Base-by-base conservation (phyloP, 2,329 filamentous ascomycete genomes). In the Aspergillus floridensis region DNA sequence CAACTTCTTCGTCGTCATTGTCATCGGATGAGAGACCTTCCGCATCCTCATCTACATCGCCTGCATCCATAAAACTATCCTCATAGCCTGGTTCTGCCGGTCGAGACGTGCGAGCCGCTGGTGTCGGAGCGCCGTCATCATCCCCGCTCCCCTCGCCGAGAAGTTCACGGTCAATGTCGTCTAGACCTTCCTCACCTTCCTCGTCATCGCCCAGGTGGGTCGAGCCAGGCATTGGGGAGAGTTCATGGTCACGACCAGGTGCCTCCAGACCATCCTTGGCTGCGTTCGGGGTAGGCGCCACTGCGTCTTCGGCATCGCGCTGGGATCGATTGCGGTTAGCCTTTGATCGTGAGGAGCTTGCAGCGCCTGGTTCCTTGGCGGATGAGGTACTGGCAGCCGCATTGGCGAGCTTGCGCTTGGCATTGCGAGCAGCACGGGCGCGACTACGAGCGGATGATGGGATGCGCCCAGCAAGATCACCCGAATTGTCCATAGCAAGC, bases 151-250 rank as follows among this genome's bases (percentile, higher is more conserved):
- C 71, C 52, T 76, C 74, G 35, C 72, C 73, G 11, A 76, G 68
- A 19, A 72, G 66, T 57, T 76, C 74, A 35, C 74, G 74, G 60
- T 76, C 74, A 22, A 73, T 68, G 50, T 76, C 74, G 56, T 76
- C 74, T 12, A 77, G 66, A 4, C 63, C 61, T 51, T 70, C 71
- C 47, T 76, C 74, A 8, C 68, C 70, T 44, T 75, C 72, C 14
- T 70, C 67, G 4, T 65, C 68, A 11, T 64, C 63, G 29, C 56
- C 66, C 38, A 59, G 31, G 19, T 35, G 52, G 10, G 48, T 52
- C 22, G 57, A 59, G 41, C 55, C 58, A 22, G 64, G 63, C 51
- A 63, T 57, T 12, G 67, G 60, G 2, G 66, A 65, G 26, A 65
- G 64, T 47, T 66, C 70, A 2, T 59, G 59, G 29, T 69, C 67